Base-by-base conservation (phyloP, 1,284 basidiomycete genomes). In the Cutaneotrichosporon spelunceum region DNA sequence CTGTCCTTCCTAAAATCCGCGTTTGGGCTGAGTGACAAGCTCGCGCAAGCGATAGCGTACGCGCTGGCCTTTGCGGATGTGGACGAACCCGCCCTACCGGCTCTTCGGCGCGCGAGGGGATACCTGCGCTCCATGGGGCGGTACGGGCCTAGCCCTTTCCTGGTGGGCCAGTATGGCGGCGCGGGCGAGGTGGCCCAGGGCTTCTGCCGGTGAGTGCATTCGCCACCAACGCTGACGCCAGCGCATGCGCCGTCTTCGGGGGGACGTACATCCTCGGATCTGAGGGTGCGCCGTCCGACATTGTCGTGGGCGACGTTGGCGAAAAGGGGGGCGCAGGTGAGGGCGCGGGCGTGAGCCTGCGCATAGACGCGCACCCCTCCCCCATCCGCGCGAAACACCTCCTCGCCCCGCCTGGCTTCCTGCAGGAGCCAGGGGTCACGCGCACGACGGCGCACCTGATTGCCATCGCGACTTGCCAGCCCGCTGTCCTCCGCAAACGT, bases 81-180 rank as follows among this genome's bases (percentile, higher is more conserved):
- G 9, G 14, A 69, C 89, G 92, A 93, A 59, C 78, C 82, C 1
- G 85, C 87, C 0, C 73, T 86, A 9, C 82, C 84, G 1, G 85
- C 88, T 0, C 78, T 96, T 3, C 75, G 77, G 26, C 85, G 92
- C 11, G 80, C 93, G 21, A 84, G 87, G 14, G 79, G 82, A 30
- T 93, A 91, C 73, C 83, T 98, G 24, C 85, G 82, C 45, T 91
- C 92, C 1, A 81, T 87, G 14, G 94, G 95, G 1, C 83, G 90
- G 33, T 98, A 96, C 72, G 95, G 95, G 7, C 80, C 89, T 11
- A 92, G 91, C 0, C 87, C 95, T 0, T 98, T 94, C 79, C 84
- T 99, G 16, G 84, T 98, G 5, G 92, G 91, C 0, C 93, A 97
- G 70, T 98, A 97, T 74, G 95, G 95, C 30, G 92, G 93, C 4